Evolutionary conservation across 495 filamentous ascomycete species (phyloP), one percentile per base, ranked within the genome.

Genomic region (Chaetomium tenue): DNA sequence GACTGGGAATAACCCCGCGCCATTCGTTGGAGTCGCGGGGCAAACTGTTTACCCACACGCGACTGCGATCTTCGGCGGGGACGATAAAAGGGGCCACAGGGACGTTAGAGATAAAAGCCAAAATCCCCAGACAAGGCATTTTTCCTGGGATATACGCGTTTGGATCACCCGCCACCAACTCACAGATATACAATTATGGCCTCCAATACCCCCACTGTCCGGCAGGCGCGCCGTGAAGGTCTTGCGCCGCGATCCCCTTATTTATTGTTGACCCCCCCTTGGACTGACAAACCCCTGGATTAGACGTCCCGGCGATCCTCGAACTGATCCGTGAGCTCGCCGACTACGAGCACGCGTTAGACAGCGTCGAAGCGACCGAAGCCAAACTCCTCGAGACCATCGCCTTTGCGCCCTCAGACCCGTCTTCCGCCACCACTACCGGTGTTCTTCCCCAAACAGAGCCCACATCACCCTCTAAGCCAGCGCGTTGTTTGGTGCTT

Each of bases 231-330:
- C n/a, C 70, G 74, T 22, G 72, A 76, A 73, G 68, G 73, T 74
- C 25, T 37, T 8, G 12, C 25, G 16, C 26, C 48, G 4, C 11
- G 8, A 44, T 1, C 59, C 30, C 12, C 2, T 16, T 20, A 25
- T 53, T 15, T 28, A 16, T 26, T 37, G 16, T n/a, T 42, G 25
- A n/a, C 26, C n/a, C 16, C 55, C 26, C n/a, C 16, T 51, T 50
- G 25, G 42, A 40, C 51, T 64, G 11, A 46, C 57, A 60, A 16
- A 55, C 56, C 51, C 50, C 30, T 20, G 40, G 15, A 33, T 25
- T n/a, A 97, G 93, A 98, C 68, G 87, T 96, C 60, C 86, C 87
- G 40, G 77, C 81, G 16, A 97, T 98, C 74, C 86, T 96, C 65
- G 74, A 86, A 64, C 78, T 97, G 68, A 95, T 98, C 77, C 85